These are phyloP conservation scores for Magnusiomyces tetraspermus DNA, from an alignment of 1,139 yeast genomes.

Conservation along the genomic window DNA sequence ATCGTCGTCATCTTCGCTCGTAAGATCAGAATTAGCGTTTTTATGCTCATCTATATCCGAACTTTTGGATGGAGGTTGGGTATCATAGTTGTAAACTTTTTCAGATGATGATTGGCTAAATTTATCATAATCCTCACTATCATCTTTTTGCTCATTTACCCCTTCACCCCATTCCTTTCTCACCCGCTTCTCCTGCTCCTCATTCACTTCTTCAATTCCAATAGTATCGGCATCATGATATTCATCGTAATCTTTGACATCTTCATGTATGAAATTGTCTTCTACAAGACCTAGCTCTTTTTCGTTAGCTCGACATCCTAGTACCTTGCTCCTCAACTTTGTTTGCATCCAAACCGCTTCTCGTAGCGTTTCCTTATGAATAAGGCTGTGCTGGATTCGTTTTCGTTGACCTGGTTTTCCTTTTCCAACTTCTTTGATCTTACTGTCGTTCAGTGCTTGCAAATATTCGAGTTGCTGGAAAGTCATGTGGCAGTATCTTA, in stretches of 20 bases:
- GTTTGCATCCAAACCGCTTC: slow-evolving; percentile 43
- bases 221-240: too few relatives aligned
- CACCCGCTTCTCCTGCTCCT: slow-evolving; percentile 5
- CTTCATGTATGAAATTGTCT: slow-evolving; percentile 3
- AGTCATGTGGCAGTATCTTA: slow-evolving; percentile 41
- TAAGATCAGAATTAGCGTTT: too few relatives aligned
- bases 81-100: background rate
- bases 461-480: slow-evolving; percentile 38
- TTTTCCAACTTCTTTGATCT: slow-evolving; percentile 33
- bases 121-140: background rate
- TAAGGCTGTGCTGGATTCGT: too few relatives aligned
- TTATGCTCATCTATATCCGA: too few relatives aligned
- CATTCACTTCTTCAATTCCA: slow-evolving; percentile 3
- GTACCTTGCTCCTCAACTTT: slow-evolving; percentile 34
- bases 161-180: too few relatives aligned
- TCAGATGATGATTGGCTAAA: slow-evolving; percentile 1
- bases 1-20: background rate
- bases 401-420: too few relatives aligned
- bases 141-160: slow-evolving; percentile 2
- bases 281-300: slow-evolving; percentile 18
- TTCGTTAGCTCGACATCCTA: slow-evolving; percentile 19
- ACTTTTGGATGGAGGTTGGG: too few relatives aligned
- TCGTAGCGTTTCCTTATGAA: slow-evolving; percentile 35
- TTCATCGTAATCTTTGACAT: background rate
- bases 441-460: slow-evolving; percentile 33